Percentiles rank a stretch among this genome's conserved stretches.
Evolutionary conservation across 2,329 filamentous ascomycete species (phyloP).

Genomic region (Colletotrichum filicis): DNA sequence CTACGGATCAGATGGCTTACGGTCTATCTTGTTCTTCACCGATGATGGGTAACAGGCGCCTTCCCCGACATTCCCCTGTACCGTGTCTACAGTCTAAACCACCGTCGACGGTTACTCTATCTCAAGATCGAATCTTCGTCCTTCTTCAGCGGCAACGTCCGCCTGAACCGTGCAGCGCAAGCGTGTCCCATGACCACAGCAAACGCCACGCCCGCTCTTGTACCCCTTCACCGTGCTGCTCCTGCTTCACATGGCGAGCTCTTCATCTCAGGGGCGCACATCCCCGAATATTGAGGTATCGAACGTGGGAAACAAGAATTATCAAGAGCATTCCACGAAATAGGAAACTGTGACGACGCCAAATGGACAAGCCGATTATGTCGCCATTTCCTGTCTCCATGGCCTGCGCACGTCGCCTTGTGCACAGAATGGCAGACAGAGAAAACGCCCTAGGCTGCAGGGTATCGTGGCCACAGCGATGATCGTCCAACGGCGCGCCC

Average conservation of each 20-base stretch:
- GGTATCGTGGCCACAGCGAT: neutral
- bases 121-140: neutral
- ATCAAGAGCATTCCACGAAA: neutral
- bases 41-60: neutral
- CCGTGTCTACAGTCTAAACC: too few species aligned
- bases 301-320: neutral
- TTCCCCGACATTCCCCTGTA: neutral
- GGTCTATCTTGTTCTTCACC: too few species aligned
- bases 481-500: neutral
- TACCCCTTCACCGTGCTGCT: neutral
- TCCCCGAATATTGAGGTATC: too few species aligned
- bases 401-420: neutral
- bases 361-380: neutral
- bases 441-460: neutral
- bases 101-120: too few species aligned
- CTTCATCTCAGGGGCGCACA: neutral
- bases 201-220: neutral
- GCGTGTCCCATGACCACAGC: neutral
- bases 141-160: neutral
- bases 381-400: neutral
- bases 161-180: constrained; percentile 14
- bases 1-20: neutral
- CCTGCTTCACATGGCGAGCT: neutral
- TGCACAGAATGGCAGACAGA: neutral
- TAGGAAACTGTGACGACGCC: neutral